A percentile compares a stretch with the other conserved stretches of the same genome.
These are phyloP conservation scores for Venturiaceae sp. DNA, from an alignment of 2,329 filamentous ascomycete genomes.

Conservation along the genomic window DNA sequence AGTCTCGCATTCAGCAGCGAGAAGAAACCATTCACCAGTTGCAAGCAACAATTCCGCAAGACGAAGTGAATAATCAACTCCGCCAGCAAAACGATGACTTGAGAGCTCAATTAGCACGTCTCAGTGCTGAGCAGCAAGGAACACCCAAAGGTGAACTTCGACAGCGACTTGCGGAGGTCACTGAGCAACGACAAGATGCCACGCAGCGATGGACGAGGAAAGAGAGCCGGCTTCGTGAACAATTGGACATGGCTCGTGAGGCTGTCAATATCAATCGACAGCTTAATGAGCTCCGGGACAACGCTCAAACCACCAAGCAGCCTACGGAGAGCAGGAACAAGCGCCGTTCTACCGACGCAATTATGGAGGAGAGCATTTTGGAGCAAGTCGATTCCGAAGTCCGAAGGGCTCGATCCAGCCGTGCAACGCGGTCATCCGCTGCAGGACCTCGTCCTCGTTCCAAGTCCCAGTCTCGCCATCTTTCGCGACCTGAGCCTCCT, in stretches of 20 bases:
- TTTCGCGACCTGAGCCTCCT: background rate
- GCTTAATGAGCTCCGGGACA: background rate
- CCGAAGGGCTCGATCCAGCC: background rate
- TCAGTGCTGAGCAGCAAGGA: slow-evolving; percentile 22
- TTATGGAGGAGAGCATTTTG: background rate
- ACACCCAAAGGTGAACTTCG: slow-evolving; percentile 9
- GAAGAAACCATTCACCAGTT: slow-evolving; percentile 30
- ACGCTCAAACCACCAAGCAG: background rate
- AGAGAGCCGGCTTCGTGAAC: slow-evolving; percentile 1
- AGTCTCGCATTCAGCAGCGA: slow-evolving; percentile 21
- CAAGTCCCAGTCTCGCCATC: slow-evolving; percentile 6
- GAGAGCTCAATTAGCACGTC: slow-evolving; percentile 17
- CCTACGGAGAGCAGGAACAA: background rate
- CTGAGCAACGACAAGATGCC: background rate
- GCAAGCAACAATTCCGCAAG: slow-evolving; percentile 20
- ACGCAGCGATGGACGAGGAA: slow-evolving; percentile 5
- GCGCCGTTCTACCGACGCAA: slow-evolving; percentile 1
- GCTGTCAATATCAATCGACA: slow-evolving; percentile 1
- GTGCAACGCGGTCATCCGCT: background rate
- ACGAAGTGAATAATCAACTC: slow-evolving; percentile 28
- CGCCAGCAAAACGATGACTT: slow-evolving; percentile 26
- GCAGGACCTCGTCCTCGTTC: slow-evolving; percentile 4
- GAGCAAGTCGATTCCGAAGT: background rate
- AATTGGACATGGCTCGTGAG: background rate
- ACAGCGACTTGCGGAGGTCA: slow-evolving; percentile 4